These are phyloP conservation scores for Pseudognaphalium luteoalbum DNA, from an alignment of 129 eudicot species.

Conservation along the genomic window DNA sequence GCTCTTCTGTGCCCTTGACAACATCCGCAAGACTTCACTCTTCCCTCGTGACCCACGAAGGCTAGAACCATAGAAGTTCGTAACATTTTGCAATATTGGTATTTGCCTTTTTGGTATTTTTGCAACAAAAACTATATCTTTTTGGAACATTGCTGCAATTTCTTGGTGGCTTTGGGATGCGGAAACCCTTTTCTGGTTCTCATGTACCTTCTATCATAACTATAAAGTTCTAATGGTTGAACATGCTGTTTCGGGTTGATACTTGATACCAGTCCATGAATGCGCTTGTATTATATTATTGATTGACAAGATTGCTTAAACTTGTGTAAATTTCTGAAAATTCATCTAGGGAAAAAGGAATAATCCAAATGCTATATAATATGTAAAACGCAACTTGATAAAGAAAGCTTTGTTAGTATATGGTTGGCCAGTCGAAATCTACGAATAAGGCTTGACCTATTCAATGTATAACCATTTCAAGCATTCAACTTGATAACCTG, in stretches of 20 bases:
- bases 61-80: slow-evolving; percentile 50
- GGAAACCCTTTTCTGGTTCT: slow-evolving; percentile 7
- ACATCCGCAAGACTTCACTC: slow-evolving; percentile 74
- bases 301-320: too few species aligned
- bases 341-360: neutral
- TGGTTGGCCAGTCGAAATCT: neutral
- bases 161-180: neutral
- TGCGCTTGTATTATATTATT: neutral
- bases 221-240: slow-evolving; percentile 8
- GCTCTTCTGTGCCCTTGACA: slow-evolving; percentile 82
- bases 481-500: neutral
- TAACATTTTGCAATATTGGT: neutral
- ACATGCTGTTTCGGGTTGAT: slow-evolving; percentile 16
- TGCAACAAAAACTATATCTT: neutral
- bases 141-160: neutral
- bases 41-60: slow-evolving; percentile 83
- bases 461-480: neutral
- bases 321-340: neutral
- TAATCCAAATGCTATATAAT: neutral
- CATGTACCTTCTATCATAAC: neutral
- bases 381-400: neutral
- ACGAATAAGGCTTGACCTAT: neutral
- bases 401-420: neutral
- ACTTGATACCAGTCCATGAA: neutral
- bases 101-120: neutral